Evolutionary conservation across 257 asterid genomes (phyloP), one percentile per base, ranked within the genome.

Genomic region (Fraxinus pennsylvanica): DNA sequence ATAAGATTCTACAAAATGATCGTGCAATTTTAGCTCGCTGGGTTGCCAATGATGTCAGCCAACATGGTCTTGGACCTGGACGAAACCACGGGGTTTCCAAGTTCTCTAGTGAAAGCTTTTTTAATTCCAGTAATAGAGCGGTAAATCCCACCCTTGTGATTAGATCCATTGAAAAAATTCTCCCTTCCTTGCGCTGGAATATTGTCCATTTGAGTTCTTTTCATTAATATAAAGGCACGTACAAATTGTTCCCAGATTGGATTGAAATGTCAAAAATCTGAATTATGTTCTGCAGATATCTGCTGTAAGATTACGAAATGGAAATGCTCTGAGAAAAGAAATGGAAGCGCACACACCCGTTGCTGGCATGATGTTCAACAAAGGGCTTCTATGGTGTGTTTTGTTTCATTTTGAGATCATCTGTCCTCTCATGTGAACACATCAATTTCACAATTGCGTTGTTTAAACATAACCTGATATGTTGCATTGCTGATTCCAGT

Each of bases 251-350:
- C 72, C 77, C 66, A 76, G 52, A 14, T 21, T 72, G 19, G 22
- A 30, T 70, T 79, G 79, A 66, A 52, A 81, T 43, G 35, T 25
- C 3, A 19, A 63, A 57, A 63, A 9, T 67, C 72, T 80, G 80
- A 78, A 74, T 74, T 76, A 71, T 85, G 47, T 73, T 39, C 29
- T 84, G 76, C 84, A 95, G 99, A 80, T 76, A 67, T 81, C 91
- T 80, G 47, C 77, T 30, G 71, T 59, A 35, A 82, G 82, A 79
- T 79, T 68, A 80, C 75, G 77, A 63, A 85, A 83, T 82, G 86
- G 87, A 85, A 82, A 80, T 82, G 82, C 87, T 85, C 39, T 77
- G 43, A 79, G 91, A 89, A 70, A 83, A 39, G 80, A 88, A 80
- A 79, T 86, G 79, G 83, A 74, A 39, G 76, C 80, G 70, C 86